Conservation (phyloP, 2,329 filamentous ascomycete species). For the Kalmusia sp. region DNA sequence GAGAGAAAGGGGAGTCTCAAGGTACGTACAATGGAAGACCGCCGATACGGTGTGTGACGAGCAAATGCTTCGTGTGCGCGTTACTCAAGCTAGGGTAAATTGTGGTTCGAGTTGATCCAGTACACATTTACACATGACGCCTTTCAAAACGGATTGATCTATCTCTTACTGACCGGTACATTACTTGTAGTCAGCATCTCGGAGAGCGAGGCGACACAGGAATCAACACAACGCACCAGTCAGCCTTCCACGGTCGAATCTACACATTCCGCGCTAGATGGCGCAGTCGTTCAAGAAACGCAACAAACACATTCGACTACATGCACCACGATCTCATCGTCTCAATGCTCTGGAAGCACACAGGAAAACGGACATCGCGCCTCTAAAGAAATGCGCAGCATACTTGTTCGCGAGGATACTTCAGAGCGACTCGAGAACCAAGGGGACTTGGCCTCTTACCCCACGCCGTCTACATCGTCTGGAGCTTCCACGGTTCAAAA, state of each 20-base stretch:
- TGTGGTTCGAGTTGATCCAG: no score
- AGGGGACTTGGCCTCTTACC: not conserved
- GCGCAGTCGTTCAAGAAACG: conserved; percentile 26
- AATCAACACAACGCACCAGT: conserved; percentile 25
- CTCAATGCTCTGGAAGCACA: conserved; percentile 27
- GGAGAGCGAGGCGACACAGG: conserved; percentile 32
- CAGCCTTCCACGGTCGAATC: conserved; percentile 17
- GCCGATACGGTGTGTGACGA: no score
- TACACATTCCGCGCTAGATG: conserved; percentile 6
- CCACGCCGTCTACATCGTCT: not conserved
- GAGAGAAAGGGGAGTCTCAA: conserved; percentile 24
- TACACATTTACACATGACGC: no score
- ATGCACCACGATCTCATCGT: conserved; percentile 15
- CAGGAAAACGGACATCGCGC: conserved; percentile 28
- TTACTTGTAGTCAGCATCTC: not conserved
- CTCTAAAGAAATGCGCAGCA: conserved; percentile 20
- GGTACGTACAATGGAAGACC: no score
- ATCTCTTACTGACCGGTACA: no score
- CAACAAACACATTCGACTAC: conserved; percentile 16
- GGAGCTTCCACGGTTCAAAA: conserved; percentile 8
- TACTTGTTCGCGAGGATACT: conserved; percentile 31
- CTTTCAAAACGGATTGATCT: no score
- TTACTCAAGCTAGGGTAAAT: no score
- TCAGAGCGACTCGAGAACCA: conserved; percentile 13
- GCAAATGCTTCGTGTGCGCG: no score